Conservation (phyloP, 1,139 yeast species). For the Lodderomyces theae region DNA sequence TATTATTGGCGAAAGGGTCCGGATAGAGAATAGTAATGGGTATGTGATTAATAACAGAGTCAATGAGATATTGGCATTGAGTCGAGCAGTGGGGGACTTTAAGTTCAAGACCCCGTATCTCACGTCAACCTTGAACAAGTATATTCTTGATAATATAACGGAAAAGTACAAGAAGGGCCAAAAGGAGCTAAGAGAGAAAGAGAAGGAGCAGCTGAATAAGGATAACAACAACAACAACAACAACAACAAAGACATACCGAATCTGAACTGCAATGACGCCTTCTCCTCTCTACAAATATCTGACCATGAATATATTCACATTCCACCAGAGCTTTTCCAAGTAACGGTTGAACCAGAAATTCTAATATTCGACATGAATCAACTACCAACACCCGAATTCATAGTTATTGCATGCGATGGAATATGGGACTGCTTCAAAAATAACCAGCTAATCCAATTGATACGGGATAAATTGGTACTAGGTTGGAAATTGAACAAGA, state of each 20-base stretch:
- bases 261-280: neutral
- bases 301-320: constrained; percentile 19
- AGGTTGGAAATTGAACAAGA: constrained; percentile 58
- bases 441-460: constrained; percentile 49
- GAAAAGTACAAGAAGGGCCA: constrained; percentile 2
- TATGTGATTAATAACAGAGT: constrained; percentile 67
- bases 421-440: constrained; percentile 74
- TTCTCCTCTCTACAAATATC: neutral
- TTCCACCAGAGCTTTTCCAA: constrained; percentile 45
- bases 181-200: neutral
- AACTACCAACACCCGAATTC: constrained; percentile 52
- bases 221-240: neutral
- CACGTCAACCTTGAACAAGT: constrained; percentile 32
- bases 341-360: constrained; percentile 74
- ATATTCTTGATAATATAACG: constrained; percentile 20
- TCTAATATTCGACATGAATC: constrained; percentile 45
- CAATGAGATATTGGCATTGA: constrained; percentile 68
- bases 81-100: constrained; percentile 78
- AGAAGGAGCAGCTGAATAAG: neutral
- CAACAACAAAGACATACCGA: neutral
- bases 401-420: constrained; percentile 74
- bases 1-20: constrained; percentile 68
- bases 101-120: constrained; percentile 54
- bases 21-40: constrained; percentile 75
- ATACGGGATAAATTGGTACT: constrained; percentile 57